Conservation (phyloP, 2,329 filamentous ascomycete species). For the Aspergillus jensenii region DNA sequence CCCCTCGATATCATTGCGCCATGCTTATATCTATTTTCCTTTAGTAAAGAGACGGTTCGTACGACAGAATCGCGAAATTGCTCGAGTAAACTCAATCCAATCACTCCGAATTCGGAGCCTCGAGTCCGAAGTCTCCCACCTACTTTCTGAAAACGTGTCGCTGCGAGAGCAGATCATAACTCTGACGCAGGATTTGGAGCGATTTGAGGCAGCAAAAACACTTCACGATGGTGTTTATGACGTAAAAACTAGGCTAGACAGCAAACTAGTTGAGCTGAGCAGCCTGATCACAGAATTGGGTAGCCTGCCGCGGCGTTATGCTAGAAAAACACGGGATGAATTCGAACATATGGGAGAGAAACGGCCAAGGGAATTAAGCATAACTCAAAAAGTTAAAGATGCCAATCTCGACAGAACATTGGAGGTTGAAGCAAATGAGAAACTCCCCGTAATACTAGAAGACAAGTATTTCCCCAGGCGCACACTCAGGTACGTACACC, state of each 20-base stretch:
- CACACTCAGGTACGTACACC: conserved; percentile 53
- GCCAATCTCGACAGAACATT: conserved; percentile 16
- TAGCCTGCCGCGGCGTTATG: conserved; percentile 35
- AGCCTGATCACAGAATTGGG: conserved; percentile 57
- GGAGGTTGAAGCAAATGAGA: conserved; percentile 31
- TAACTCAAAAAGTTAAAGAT: conserved; percentile 16
- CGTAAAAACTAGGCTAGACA: conserved; percentile 56
- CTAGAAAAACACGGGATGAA: conserved; percentile 19
- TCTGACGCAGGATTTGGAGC: conserved; percentile 55
- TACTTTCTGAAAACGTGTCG: conserved; percentile 61
- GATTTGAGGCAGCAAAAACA: conserved; percentile 44
- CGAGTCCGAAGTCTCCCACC: conserved; percentile 60
- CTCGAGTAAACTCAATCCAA: conserved; percentile 63
- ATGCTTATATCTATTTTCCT: background rate
- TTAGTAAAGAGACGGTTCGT: conserved; percentile 65
- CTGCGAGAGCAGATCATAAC: conserved; percentile 60
- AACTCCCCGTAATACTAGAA: conserved; percentile 60
- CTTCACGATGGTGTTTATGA: conserved; percentile 50
- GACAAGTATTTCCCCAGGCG: conserved; percentile 58
- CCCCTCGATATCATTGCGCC: background rate
- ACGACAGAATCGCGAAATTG: conserved; percentile 66
- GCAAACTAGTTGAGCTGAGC: conserved; percentile 57
- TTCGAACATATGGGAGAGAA: conserved; percentile 12
- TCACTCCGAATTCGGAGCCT: conserved; percentile 63
- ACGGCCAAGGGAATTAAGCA: conserved; percentile 8